Evolutionary conservation across 805 yeast genomes (phyloP).

Genomic region (Cyberlindnera americana): DNA sequence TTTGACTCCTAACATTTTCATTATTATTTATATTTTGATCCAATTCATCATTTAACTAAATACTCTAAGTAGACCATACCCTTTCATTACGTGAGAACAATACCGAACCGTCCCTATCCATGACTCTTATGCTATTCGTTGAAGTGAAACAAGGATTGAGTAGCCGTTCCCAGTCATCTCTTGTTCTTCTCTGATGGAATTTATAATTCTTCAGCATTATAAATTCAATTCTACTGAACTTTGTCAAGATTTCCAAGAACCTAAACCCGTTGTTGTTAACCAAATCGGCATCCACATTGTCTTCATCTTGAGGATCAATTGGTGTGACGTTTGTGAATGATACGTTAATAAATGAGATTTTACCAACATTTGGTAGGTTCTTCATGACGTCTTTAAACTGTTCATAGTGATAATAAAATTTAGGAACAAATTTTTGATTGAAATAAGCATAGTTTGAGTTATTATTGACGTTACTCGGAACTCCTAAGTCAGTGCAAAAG

Average conservation of each 20-base stretch:
- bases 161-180: conserved; percentile 37
- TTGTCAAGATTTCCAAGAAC: conserved; percentile 31
- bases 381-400: conserved; percentile 21
- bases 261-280: conserved; percentile 36
- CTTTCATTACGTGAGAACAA: conserved; percentile 32
- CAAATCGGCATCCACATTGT: conserved; percentile 26
- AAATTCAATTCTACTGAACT: conserved; percentile 34
- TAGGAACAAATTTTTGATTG: conserved; percentile 28
- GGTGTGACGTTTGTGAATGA: conserved; percentile 27
- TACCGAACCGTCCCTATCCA: conserved; percentile 38
- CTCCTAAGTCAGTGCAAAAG: conserved; percentile 28
- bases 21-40: too few species aligned
- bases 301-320: conserved; percentile 25
- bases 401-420: conserved; percentile 24
- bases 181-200: conserved; percentile 35
- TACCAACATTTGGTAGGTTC: conserved; percentile 18
- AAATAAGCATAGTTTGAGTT: conserved; percentile 28
- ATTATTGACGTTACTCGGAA: conserved; percentile 20
- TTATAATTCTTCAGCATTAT: conserved; percentile 34
- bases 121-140: conserved; percentile 33
- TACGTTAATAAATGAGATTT: conserved; percentile 21
- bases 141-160: conserved; percentile 33
- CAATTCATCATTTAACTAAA: background rate
- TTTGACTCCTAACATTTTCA: too few species aligned
- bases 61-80: background rate